A percentile compares a stretch with the other conserved stretches of the same genome.
Conservation (phyloP, 106 monocot genomes). For the Xerophyta viscosa region DNA sequence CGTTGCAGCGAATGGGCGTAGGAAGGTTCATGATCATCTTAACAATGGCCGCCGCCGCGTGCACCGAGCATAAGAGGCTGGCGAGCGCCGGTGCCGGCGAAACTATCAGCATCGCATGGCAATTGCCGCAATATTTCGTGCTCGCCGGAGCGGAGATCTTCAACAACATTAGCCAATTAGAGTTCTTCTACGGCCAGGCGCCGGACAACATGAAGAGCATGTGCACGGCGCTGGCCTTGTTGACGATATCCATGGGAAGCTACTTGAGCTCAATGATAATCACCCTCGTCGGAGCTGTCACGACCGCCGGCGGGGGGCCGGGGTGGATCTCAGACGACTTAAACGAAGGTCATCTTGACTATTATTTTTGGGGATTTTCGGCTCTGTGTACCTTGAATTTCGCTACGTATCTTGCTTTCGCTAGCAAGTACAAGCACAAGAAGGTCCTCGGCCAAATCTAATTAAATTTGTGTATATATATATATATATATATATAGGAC, state of each 20-base stretch:
- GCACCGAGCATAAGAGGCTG: constrained; percentile 25
- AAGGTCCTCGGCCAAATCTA: neutral
- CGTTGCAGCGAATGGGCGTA: constrained; percentile 37
- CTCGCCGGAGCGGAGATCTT: constrained; percentile 30
- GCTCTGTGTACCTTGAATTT: constrained; percentile 21
- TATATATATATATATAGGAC: no score
- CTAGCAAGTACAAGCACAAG: constrained; percentile 28
- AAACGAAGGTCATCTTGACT: constrained; percentile 36
- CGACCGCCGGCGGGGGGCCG: constrained; percentile 17
- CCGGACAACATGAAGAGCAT: constrained; percentile 57
- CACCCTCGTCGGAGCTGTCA: constrained; percentile 18
- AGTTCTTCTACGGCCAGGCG: constrained; percentile 58
- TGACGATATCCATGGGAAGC: constrained; percentile 25
- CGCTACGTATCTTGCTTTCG: constrained; percentile 16
- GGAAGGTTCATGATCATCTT: constrained; percentile 32
- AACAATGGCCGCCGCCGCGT: constrained; percentile 31
- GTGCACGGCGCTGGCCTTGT: constrained; percentile 31
- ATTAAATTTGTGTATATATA: no score
- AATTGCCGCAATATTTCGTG: constrained; percentile 40
- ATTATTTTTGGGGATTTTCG: constrained; percentile 24
- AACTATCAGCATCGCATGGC: constrained; percentile 33
- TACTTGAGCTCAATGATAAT: constrained; percentile 47
- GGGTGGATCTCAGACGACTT: constrained; percentile 54
- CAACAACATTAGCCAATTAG: constrained; percentile 25
- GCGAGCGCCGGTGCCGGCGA: constrained; percentile 11